Base-by-base conservation (phyloP, 441 rosid genomes). In the Pelargonium cotyledonis region DNA sequence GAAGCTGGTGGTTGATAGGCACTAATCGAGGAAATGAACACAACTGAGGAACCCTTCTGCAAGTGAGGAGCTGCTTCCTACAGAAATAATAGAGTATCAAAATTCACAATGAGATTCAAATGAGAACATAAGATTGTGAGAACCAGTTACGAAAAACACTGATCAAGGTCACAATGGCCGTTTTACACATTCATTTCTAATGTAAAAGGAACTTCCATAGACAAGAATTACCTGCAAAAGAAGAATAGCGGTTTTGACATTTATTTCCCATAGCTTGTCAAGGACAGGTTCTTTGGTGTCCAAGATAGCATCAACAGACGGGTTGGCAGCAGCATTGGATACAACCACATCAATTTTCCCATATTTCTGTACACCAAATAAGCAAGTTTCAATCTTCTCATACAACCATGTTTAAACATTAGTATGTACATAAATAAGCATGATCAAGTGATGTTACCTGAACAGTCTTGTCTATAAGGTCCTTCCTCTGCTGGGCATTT, bases 41-140 rank as follows among this genome's bases (percentile, higher is more conserved):
- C 72, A 69, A 91, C 82, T 0, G 96, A 88, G 70, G 97, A 95
- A 71, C 91, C 97, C 70, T 84, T 85, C 76, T 79, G 81, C 76
- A 95, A 31, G 73, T 95, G 81, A 72, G 97, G 86, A 75, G 89
- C 91, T 69, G 89, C 80, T 61, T 90, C 96, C 97, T 91, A 84
- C 66, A 67, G 53, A 68, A 66, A 65, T 65, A 35, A 41, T 14
- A 0, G 1, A 64, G 19, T 16, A n/a, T 1, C 11, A 62, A 9
- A 65, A 38, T 2, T 19, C 14, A 44, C 19, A 47, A 47, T 46
- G 51, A 46, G 51, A 55, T 12, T 15, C 19, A 6, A 7, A 19
- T 19, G 26, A 58, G 23, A 6, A 60, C 1, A 16, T n/a, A 5
- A 23, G 2, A 60, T 18, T 7, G 14, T 19, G 63, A 60, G 63